Evolutionary conservation across 306 rosid genomes (phyloP).

Genomic region (Hippophae tibetana): DNA sequence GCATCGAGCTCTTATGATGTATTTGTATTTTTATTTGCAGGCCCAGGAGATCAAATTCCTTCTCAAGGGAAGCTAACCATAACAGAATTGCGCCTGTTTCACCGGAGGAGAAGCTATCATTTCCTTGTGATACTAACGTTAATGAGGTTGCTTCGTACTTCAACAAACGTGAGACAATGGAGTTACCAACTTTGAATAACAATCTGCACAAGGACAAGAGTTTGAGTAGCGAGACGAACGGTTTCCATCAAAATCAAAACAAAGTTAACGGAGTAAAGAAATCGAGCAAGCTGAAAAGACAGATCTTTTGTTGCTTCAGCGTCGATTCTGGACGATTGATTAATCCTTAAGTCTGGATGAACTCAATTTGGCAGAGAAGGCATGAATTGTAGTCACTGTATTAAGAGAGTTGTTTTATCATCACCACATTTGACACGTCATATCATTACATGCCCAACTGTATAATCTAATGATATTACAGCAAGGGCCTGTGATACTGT

Average conservation of each 20-base stretch:
- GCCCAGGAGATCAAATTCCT: conserved; percentile 34
- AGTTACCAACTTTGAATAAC: conserved; percentile 17
- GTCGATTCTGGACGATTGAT: background rate
- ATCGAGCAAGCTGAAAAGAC: conserved; percentile 18
- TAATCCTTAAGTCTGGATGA: background rate
- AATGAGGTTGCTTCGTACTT: conserved; percentile 21
- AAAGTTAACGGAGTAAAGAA: conserved; percentile 18
- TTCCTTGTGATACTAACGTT: conserved; percentile 22
- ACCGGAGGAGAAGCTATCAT: conserved; percentile 31
- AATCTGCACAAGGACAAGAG: conserved; percentile 10
- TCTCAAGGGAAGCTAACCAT: conserved; percentile 42
- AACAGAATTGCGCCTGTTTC: conserved; percentile 63
- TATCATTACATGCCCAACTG: too few species aligned
- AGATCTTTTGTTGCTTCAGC: conserved; percentile 25
- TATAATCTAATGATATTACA: too few species aligned
- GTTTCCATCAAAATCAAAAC: conserved; percentile 20
- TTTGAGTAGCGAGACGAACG: conserved; percentile 4
- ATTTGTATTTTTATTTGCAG: conserved; percentile 25
- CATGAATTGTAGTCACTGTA: background rate
- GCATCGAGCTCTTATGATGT: background rate
- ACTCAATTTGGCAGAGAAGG: background rate
- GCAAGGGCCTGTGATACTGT: too few species aligned
- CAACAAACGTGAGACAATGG: conserved; percentile 16
- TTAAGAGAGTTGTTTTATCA: too few species aligned
- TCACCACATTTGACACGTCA: too few species aligned